Evolutionary conservation across 768 basidiomycete genomes (phyloP).

Genomic region (Tylopilus sp.): DNA sequence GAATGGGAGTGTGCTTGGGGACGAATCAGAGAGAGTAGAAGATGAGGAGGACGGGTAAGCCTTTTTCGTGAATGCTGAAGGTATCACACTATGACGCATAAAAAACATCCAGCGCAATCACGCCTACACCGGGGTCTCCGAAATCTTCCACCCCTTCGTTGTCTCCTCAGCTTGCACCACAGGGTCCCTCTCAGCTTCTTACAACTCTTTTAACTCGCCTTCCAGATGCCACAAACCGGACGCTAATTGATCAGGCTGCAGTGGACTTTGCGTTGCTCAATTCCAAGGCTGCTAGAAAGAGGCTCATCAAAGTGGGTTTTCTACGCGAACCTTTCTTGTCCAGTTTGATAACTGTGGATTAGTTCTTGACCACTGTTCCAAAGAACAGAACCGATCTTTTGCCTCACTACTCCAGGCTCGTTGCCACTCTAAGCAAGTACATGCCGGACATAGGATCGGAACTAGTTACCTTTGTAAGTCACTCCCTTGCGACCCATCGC

Average conservation of each 20-base stretch:
- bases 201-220: constrained; percentile 87
- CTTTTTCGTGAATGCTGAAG: constrained; percentile 31
- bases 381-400: constrained; percentile 87
- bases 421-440: constrained; percentile 84
- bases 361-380: constrained; percentile 82
- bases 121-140: constrained; percentile 68
- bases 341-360: constrained; percentile 11
- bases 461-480: constrained; percentile 71
- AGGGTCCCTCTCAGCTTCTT: constrained; percentile 91
- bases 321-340: not conserved
- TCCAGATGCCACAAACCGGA: constrained; percentile 90
- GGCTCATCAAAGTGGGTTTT: constrained; percentile 71
- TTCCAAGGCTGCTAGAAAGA: constrained; percentile 92
- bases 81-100: constrained; percentile 26
- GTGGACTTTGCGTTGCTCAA: constrained; percentile 97
- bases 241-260: constrained; percentile 87
- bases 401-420: constrained; percentile 88
- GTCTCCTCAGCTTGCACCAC: constrained; percentile 72
- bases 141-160: constrained; percentile 56
- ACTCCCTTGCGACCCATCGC: not conserved
- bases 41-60: constrained; percentile 32
- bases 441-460: constrained; percentile 93
- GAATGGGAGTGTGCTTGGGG: constrained; percentile 19
- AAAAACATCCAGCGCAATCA: constrained; percentile 41
- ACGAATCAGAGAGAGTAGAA: constrained; percentile 15